Conservation (phyloP, 345 rosid species). For the Citrus glauca region DNA sequence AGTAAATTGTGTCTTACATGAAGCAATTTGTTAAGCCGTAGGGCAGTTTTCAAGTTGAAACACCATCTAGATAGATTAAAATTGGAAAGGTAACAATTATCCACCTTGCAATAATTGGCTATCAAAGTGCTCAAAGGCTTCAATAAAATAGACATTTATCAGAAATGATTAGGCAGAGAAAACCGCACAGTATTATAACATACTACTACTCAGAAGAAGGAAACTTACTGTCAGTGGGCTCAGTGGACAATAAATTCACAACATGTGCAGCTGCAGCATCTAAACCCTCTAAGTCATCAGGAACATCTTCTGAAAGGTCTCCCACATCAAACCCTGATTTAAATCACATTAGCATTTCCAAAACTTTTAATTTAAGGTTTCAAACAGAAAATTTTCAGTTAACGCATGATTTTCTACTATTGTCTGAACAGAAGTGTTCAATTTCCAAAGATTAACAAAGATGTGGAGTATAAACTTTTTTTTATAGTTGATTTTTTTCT, state of each 20-base stretch:
- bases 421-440: background rate
- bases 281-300: conserved; percentile 84
- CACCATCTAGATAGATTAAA: background rate
- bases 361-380: conserved; percentile 7
- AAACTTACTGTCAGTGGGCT: conserved; percentile 91
- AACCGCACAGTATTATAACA: background rate
- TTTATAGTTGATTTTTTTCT: background rate
- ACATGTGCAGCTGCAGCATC: conserved; percentile 95
- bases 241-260: conserved; percentile 80
- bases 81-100: background rate
- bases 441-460: conserved; percentile 3
- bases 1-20: background rate
- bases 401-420: background rate
- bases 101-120: background rate
- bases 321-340: conserved; percentile 90
- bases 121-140: conserved; percentile 8
- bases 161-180: background rate
- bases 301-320: conserved; percentile 76
- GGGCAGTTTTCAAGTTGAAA: background rate
- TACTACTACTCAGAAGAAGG: conserved; percentile 4
- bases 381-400: background rate
- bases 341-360: conserved; percentile 10
- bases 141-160: background rate
- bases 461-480: background rate
- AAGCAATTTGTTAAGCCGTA: background rate